Evolutionary conservation across 2,329 filamentous ascomycete genomes (phyloP).

Genomic region (Cordyceps pruinosa): DNA sequence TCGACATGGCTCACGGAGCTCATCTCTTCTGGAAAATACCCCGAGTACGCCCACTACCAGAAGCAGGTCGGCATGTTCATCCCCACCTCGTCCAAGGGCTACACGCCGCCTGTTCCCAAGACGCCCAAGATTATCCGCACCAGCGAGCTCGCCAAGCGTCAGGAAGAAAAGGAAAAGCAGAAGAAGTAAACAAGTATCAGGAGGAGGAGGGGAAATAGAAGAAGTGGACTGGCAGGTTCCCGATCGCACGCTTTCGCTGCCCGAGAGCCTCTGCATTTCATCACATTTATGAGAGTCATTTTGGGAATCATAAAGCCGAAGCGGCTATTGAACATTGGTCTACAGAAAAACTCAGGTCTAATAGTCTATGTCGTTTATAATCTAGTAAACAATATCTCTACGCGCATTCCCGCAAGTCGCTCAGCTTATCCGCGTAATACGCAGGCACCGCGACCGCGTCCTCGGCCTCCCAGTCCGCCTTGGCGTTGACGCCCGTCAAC

Average conservation of each 20-base stretch:
- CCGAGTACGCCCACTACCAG: conserved; percentile 82
- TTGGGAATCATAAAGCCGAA: background rate
- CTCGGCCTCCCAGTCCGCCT: conserved; percentile 71
- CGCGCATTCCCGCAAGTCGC: conserved; percentile 53
- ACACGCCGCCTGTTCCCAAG: conserved; percentile 29
- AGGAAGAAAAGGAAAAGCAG: conserved; percentile 35
- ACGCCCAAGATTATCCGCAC: conserved; percentile 42
- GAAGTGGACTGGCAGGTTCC: too few relatives aligned
- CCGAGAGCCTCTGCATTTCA: too few relatives aligned
- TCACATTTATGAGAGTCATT: background rate
- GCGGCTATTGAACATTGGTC: background rate
- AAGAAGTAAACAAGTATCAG: conserved; percentile 16
- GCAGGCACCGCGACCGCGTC: conserved; percentile 64
- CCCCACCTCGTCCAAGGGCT: conserved; percentile 47
- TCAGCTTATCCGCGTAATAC: conserved; percentile 78
- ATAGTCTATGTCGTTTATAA: background rate
- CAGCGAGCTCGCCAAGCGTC: conserved; percentile 42
- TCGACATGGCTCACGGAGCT: conserved; percentile 84
- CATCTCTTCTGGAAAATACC: conserved; percentile 75
- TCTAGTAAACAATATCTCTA: conserved; percentile 5
- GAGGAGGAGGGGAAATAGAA: too few relatives aligned
- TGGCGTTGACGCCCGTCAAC: conserved; percentile 80
- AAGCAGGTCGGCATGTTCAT: conserved; percentile 75
- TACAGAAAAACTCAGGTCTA: background rate
- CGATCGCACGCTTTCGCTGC: too few relatives aligned